phyloP scores from a whole-genome alignment of 768 basidiomycete species.

The Amanita exitialis region DNA sequence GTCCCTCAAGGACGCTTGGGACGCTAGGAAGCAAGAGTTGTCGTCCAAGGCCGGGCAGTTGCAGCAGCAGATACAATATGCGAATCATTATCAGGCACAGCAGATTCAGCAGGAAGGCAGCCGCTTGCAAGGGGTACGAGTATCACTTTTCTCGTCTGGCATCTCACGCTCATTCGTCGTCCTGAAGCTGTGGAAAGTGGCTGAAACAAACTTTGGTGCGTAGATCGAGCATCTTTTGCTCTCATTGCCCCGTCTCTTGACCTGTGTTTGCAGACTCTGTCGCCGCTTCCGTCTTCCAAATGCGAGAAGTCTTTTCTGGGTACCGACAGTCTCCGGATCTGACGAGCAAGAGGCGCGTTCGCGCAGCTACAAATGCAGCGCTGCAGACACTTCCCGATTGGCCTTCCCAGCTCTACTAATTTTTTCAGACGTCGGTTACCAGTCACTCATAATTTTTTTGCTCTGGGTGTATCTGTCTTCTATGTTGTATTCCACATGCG shows the following conservation, averaged over 20 bases:
- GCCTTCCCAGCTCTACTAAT: slow-evolving; percentile 32
- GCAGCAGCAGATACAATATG: slow-evolving; percentile 34
- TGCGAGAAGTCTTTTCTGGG: slow-evolving; percentile 61
- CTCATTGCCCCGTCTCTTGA: not conserved
- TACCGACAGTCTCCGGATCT: slow-evolving; percentile 68
- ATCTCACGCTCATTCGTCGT: not conserved
- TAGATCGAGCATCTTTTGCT: not conserved
- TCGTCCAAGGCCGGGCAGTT: slow-evolving; percentile 34
- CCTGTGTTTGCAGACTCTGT: slow-evolving; percentile 37
- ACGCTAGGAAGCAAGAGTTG: slow-evolving; percentile 44
- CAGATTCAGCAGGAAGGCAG: slow-evolving; percentile 47
- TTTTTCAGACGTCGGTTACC: not conserved
- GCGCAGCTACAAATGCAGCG: slow-evolving; percentile 73
- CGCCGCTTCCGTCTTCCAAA: slow-evolving; percentile 63
- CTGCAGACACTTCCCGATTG: slow-evolving; percentile 64
- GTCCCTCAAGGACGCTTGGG: slow-evolving; percentile 58
- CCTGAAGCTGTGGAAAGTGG: slow-evolving; percentile 43
- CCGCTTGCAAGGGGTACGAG: slow-evolving; percentile 48
- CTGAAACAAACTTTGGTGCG: slow-evolving; percentile 41
- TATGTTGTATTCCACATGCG: not conserved
- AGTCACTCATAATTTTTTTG: not conserved
- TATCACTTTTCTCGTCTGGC: slow-evolving; percentile 12
- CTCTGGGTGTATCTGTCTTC: not conserved
- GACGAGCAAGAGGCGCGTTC: slow-evolving; percentile 65
- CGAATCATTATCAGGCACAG: slow-evolving; percentile 29